Percentiles rank a stretch among this genome's conserved stretches.
Evolutionary conservation across 805 yeast species (phyloP).

Genomic region (Debaryomyces prosopidis): DNA sequence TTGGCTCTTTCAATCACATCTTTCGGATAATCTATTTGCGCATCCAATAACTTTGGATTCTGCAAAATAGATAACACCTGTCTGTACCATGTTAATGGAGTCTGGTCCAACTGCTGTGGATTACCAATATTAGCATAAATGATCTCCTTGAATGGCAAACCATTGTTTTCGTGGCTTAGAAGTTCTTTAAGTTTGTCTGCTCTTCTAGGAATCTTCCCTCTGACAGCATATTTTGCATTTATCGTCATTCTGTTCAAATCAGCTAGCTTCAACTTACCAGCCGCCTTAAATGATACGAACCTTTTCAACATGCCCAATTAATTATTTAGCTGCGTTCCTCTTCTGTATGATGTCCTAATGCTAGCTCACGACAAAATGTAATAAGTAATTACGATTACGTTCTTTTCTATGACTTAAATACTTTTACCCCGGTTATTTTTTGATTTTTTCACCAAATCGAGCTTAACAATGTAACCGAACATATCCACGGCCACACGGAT

Average conservation of each 20-base stretch:
- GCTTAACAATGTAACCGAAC: too few species aligned
- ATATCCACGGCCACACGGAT: too few species aligned
- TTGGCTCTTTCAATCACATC: conserved; percentile 80
- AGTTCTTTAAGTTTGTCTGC: conserved; percentile 79
- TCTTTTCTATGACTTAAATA: background rate
- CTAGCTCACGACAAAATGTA: background rate
- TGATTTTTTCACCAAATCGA: too few species aligned
- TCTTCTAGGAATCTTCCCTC: conserved; percentile 90
- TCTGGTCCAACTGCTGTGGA: conserved; percentile 95
- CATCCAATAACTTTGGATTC: conserved; percentile 66
- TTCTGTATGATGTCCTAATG: background rate
- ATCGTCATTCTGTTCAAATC: conserved; percentile 75
- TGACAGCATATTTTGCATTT: conserved; percentile 91
- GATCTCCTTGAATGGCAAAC: conserved; percentile 74
- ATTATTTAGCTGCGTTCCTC: too few species aligned
- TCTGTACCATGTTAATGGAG: conserved; percentile 93
- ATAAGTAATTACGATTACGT: background rate
- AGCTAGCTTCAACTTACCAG: conserved; percentile 11
- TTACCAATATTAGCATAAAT: conserved; percentile 95
- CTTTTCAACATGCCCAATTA: background rate
- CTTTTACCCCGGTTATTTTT: too few species aligned
- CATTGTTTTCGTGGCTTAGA: conserved; percentile 47
- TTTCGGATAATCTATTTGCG: conserved; percentile 43
- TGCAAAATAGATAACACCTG: conserved; percentile 86
- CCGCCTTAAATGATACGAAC: background rate